These are phyloP conservation scores for Linnemannia hyalina DNA, from an alignment of 192 early-diverging fungal genomes.

Conservation along the genomic window DNA sequence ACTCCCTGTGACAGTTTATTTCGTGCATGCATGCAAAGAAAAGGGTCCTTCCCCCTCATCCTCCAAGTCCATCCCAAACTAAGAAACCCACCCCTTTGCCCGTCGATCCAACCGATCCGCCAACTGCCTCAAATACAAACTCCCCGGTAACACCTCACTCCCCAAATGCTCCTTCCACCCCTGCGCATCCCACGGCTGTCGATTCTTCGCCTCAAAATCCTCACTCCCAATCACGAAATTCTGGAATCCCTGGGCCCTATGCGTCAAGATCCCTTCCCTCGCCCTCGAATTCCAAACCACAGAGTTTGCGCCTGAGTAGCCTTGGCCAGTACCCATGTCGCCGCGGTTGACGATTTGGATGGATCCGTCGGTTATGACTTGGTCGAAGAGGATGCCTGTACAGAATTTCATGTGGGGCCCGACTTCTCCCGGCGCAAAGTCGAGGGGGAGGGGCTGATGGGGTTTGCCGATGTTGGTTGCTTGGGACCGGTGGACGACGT, in stretches of 20 bases:
- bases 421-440: conserved; percentile 55
- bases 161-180: conserved; percentile 55
- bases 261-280: conserved; percentile 58
- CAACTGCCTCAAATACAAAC: conserved; percentile 42
- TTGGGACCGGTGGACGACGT: conserved; percentile 51
- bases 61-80: no score
- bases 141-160: conserved; percentile 35
- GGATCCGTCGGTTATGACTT: conserved; percentile 54
- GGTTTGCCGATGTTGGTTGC: conserved; percentile 35
- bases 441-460: conserved; percentile 22
- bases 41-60: no score
- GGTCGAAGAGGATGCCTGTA: conserved; percentile 46
- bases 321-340: conserved; percentile 61
- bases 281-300: conserved; percentile 64
- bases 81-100: conserved; percentile 28
- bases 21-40: neutral
- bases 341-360: conserved; percentile 62
- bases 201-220: conserved; percentile 28
- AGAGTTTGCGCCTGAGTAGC: conserved; percentile 61
- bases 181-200: conserved; percentile 24
- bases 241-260: conserved; percentile 49
- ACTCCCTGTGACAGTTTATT: neutral
- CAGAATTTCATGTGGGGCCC: conserved; percentile 67
- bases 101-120: conserved; percentile 13
- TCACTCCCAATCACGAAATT: conserved; percentile 61